phyloP scores from a whole-genome alignment of 2,329 filamentous ascomycete genomes.

The Nemania bipapillata region DNA sequence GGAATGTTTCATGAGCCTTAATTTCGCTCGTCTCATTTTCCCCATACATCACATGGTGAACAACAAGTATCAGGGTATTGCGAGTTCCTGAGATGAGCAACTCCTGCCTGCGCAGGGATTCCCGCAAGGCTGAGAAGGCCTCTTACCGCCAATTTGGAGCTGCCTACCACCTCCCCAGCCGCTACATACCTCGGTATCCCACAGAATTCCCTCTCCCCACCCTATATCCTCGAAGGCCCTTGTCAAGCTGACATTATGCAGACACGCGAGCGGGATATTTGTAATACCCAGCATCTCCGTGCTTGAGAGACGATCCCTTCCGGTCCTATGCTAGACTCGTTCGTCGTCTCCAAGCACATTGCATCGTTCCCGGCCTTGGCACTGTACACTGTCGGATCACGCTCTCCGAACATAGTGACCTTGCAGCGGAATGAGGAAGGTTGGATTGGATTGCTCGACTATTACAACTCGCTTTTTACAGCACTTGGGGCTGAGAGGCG shows the following conservation, averaged over 20 bases:
- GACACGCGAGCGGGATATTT: too few species aligned
- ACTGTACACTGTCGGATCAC: neutral
- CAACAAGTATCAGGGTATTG: neutral
- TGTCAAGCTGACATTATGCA: neutral
- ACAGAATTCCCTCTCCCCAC: neutral
- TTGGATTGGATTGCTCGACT: neutral
- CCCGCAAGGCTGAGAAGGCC: slow-evolving; percentile 6
- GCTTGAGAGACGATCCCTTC: neutral
- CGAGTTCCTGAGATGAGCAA: neutral
- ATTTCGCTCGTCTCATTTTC: neutral
- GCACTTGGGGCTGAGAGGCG: neutral
- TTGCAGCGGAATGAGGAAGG: too few species aligned
- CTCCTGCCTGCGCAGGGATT: neutral
- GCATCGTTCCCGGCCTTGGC: neutral
- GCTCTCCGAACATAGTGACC: slow-evolving; percentile 11
- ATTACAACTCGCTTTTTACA: neutral
- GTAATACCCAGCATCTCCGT: neutral
- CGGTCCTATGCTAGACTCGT: neutral
- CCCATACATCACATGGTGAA: neutral
- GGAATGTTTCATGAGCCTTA: neutral
- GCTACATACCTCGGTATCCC: neutral
- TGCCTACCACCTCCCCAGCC: neutral
- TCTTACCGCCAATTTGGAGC: neutral
- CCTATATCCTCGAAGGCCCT: neutral
- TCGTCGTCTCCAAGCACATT: neutral